Evolutionary conservation across 805 yeast genomes (phyloP).

Genomic region (Monosporozyma siamensis): DNA sequence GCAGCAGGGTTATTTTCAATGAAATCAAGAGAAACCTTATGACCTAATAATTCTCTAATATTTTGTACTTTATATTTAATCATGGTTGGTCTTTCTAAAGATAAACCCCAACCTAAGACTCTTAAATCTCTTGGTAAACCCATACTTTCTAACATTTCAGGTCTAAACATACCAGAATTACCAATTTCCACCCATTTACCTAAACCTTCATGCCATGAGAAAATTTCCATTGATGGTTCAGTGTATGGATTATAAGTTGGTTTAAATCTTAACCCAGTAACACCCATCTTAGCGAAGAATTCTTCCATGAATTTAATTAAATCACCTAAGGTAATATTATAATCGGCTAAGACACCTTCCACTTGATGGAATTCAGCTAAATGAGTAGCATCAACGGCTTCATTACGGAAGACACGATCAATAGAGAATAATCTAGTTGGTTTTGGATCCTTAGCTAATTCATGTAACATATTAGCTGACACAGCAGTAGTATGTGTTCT

Average conservation of each 20-base stretch:
- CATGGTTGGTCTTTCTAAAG: conserved; percentile 98
- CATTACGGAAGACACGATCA: conserved; percentile 98
- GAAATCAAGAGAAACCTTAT: conserved; percentile 89
- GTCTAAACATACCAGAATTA: conserved; percentile 98
- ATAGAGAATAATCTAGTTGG: conserved; percentile 91
- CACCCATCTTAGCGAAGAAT: conserved; percentile 96
- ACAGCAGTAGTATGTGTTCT: conserved; percentile 98
- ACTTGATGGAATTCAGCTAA: conserved; percentile 99
- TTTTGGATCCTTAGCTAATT: conserved; percentile 78
- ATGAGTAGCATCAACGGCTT: conserved; percentile 99
- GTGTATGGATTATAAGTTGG: conserved; percentile 99
- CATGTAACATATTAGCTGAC: conserved; percentile 77
- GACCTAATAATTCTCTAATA: conserved; percentile 94
- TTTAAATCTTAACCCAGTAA: conserved; percentile 86
- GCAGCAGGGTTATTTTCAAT: conserved; percentile 97
- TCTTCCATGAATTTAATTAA: conserved; percentile 97
- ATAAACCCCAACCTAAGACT: conserved; percentile 95
- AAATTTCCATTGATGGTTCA: conserved; percentile 96
- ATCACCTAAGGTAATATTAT: conserved; percentile 88
- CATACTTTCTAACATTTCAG: conserved; percentile 98
- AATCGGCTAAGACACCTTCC: conserved; percentile 98
- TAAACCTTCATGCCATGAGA: conserved; percentile 90
- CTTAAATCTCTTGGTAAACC: conserved; percentile 91
- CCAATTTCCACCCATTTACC: conserved; percentile 99
- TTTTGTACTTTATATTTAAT: conserved; percentile 92